Conservation (phyloP, 139 green algal genomes). For the Pseudopediastrum boryanum region DNA sequence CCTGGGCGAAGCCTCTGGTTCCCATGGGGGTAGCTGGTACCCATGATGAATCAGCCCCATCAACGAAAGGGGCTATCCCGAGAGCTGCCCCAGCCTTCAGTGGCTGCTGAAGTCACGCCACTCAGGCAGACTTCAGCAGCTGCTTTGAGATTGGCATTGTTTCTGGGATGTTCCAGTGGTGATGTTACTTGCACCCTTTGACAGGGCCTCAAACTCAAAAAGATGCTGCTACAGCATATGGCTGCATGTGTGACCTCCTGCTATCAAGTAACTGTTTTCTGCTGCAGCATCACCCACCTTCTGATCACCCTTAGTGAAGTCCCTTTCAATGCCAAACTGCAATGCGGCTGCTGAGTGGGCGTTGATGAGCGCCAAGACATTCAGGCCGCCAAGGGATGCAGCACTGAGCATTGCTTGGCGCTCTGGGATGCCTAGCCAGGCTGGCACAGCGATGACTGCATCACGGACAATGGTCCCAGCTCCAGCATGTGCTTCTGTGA, state of each 20-base stretch:
- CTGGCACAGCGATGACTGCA: constrained; percentile 87
- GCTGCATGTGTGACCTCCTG: neutral
- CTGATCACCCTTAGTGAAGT: constrained; percentile 85
- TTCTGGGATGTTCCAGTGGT: too few species aligned
- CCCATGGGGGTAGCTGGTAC: too few species aligned
- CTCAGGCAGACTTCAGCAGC: too few species aligned
- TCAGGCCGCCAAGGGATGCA: constrained; percentile 77
- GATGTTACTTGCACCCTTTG: too few species aligned
- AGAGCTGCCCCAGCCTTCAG: too few species aligned
- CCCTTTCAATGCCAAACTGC: constrained; percentile 96
- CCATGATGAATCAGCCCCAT: too few species aligned
- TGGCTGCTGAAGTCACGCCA: too few species aligned
- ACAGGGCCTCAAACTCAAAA: neutral
- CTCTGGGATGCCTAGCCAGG: constrained; percentile 87
- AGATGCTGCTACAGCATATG: neutral
- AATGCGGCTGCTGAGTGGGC: constrained; percentile 91
- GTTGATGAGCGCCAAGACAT: constrained; percentile 91
- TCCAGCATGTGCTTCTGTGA: constrained; percentile 77
- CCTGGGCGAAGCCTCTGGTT: too few species aligned
- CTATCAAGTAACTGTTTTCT: neutral
- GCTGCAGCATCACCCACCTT: constrained; percentile 15
- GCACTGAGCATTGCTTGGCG: constrained; percentile 84
- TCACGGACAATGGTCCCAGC: constrained; percentile 76
- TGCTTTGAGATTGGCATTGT: too few species aligned
- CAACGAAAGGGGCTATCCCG: too few species aligned